A percentile compares a stretch with the other conserved stretches of the same genome.
phyloP scores from a whole-genome alignment of 2,329 filamentous ascomycete species.

The Phialophora chinensis region DNA sequence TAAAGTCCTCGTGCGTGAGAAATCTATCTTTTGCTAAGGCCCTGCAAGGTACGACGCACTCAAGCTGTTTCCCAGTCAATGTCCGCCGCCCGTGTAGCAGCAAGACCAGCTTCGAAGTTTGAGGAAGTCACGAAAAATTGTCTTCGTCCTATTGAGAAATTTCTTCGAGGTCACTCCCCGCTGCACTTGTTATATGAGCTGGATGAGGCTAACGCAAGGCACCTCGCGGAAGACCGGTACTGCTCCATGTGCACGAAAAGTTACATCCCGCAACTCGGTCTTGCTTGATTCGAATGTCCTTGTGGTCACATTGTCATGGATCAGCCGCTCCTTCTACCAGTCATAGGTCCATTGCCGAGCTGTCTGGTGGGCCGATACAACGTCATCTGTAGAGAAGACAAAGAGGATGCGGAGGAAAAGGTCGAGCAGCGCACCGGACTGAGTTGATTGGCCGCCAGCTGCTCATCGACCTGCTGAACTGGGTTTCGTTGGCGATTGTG shows the following conservation, averaged over 20 bases:
- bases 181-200: slow-evolving; percentile 2
- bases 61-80: not conserved
- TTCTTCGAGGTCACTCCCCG: not conserved
- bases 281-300: slow-evolving; percentile 12
- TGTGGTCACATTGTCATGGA: slow-evolving; percentile 18
- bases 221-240: slow-evolving; percentile 12
- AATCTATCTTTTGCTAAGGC: not conserved
- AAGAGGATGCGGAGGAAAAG: slow-evolving; percentile 20
- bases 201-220: slow-evolving; percentile 16
- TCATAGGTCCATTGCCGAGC: slow-evolving; percentile 17
- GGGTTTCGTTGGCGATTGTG: slow-evolving; percentile 11
- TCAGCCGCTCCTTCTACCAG: not conserved
- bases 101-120: not conserved
- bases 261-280: slow-evolving; percentile 12
- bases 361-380: slow-evolving; percentile 16
- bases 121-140: not conserved
- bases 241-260: slow-evolving; percentile 3
- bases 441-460: slow-evolving; percentile 1
- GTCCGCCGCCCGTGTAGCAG: not conserved
- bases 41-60: not conserved
- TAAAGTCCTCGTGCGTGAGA: slow-evolving; percentile 1
- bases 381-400: slow-evolving; percentile 24
- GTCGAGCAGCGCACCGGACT: not conserved
- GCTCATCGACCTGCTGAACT: slow-evolving; percentile 20
- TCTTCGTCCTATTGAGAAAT: not conserved